Evolutionary conservation across 805 yeast species (phyloP), one percentile per base, ranked within the genome.

Genomic region (Candida schatavii): DNA sequence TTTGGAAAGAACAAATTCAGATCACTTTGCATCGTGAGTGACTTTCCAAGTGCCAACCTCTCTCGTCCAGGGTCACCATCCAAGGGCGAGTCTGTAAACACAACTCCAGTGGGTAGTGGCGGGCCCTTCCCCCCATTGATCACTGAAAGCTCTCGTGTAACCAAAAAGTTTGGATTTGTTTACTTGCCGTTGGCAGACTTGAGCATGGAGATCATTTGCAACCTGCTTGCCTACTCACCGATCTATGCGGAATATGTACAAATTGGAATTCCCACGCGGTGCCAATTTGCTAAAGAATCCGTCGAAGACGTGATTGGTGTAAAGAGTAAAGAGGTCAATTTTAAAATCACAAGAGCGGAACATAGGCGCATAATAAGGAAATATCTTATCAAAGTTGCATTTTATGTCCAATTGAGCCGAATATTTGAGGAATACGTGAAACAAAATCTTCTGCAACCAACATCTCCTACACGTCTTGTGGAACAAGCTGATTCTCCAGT

Each of bases 1-100:
- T 84, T 80, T 73, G 55, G 68, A 36, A 82, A 81, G 53, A 84
- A 84, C 65, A 77, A 78, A 58, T 83, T 81, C 57, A 65, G 91
- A 41, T 66, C 85, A 1, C 57, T 77, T 52, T 74, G 85, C 49
- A 69, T 84, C 3, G 57, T 84, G 18, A 64, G 80, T 3, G 78
- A 65, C 20, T 43, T 46, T 6, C 87, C 88, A 2, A 63, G 51
- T 23, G 47, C 46, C 14, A 45, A 37, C 5, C 34, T 53, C 9
- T 47, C 56, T 3, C 42, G 62, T 14, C 54, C 59, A 4, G 37
- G 39, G 11, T 49, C 56, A 13, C 59, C 62, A 1, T 47, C 43
- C 1, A 57, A 54, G 31, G 54, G 51, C 3, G 39, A 26, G 5
- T 5, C 7, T 5, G 18, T 22, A 7, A 31, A 15, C 17, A 11